Evolutionary conservation across 2,329 filamentous ascomycete species (phyloP).

Genomic region (Pseudonectria buxi): DNA sequence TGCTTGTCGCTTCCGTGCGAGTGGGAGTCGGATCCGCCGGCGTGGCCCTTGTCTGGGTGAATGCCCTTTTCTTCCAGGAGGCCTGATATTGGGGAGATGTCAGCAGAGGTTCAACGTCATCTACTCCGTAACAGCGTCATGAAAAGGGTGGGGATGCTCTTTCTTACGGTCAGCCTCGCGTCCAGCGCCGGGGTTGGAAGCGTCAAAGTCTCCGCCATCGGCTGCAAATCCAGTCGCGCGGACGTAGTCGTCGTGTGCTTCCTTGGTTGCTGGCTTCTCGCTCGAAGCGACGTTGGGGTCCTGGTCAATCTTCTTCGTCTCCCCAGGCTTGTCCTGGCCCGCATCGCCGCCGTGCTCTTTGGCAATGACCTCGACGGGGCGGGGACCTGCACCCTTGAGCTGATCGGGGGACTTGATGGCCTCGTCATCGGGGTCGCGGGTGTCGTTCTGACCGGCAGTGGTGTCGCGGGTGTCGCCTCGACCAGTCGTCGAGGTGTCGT

Average conservation of each 20-base stretch:
- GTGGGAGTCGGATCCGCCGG: not conserved
- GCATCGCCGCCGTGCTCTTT: slow-evolving; percentile 26
- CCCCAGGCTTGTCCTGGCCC: slow-evolving; percentile 12
- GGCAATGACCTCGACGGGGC: slow-evolving; percentile 30
- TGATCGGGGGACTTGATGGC: slow-evolving; percentile 16
- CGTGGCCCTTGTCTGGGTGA: slow-evolving; percentile 12
- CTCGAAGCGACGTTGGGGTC: slow-evolving; percentile 9
- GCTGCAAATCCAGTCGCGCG: slow-evolving; percentile 52
- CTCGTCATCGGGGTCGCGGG: slow-evolving; percentile 31
- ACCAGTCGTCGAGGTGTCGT: too few relatives aligned
- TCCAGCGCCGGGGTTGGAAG: slow-evolving; percentile 55
- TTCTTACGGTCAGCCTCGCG: slow-evolving; percentile 58
- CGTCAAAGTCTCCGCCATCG: slow-evolving; percentile 64
- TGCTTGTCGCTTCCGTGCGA: slow-evolving; percentile 12
- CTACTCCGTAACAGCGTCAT: too few relatives aligned
- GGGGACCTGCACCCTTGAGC: slow-evolving; percentile 21
- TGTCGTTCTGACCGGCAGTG: slow-evolving; percentile 31
- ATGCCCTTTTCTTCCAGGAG: slow-evolving; percentile 29
- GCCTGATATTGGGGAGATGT: slow-evolving; percentile 16
- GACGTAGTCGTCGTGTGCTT: slow-evolving; percentile 51
- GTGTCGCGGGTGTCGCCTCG: slow-evolving; percentile 7
- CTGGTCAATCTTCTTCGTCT: slow-evolving; percentile 20
- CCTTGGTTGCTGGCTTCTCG: slow-evolving; percentile 26
- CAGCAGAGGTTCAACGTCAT: slow-evolving; percentile 3
- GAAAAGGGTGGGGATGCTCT: not conserved